Conservation (phyloP, 768 basidiomycete genomes). For the Mycena galopus region DNA sequence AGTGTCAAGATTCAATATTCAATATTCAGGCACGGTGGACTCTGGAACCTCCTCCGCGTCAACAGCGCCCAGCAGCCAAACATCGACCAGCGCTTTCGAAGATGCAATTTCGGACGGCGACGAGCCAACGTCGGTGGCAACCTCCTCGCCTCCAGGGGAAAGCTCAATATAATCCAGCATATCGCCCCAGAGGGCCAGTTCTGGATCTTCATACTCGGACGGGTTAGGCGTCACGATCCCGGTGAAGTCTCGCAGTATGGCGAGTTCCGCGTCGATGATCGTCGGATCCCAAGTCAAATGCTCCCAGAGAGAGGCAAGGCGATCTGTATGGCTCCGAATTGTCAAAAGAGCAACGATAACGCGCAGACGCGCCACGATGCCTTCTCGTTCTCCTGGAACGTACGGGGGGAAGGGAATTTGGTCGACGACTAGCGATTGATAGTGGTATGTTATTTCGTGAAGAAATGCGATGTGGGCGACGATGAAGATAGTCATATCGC, state of each 20-base stretch:
- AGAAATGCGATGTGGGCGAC: constrained; percentile 19
- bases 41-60: constrained; percentile 1
- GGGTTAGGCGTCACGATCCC: constrained; percentile 14
- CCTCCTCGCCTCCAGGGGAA: background rate
- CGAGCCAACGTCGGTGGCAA: background rate
- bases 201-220: constrained; percentile 12
- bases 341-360: constrained; percentile 17
- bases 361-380: constrained; percentile 11
- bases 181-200: background rate
- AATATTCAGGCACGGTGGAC: background rate
- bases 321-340: constrained; percentile 9
- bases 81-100: constrained; percentile 19
- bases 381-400: background rate
- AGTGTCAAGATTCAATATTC: background rate
- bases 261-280: background rate
- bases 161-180: background rate
- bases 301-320: constrained; percentile 9
- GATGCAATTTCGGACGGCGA: constrained; percentile 7
- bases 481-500: constrained; percentile 24
- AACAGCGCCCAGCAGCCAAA: constrained; percentile 1
- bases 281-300: background rate
- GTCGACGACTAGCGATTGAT: constrained; percentile 16
- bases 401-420: constrained; percentile 15
- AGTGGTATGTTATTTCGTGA: constrained; percentile 6
- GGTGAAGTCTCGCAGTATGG: background rate